Percentiles rank a stretch among this genome's conserved stretches.
phyloP scores from a whole-genome alignment of 768 basidiomycete species.

The Lactarius pseudohatsudake region DNA sequence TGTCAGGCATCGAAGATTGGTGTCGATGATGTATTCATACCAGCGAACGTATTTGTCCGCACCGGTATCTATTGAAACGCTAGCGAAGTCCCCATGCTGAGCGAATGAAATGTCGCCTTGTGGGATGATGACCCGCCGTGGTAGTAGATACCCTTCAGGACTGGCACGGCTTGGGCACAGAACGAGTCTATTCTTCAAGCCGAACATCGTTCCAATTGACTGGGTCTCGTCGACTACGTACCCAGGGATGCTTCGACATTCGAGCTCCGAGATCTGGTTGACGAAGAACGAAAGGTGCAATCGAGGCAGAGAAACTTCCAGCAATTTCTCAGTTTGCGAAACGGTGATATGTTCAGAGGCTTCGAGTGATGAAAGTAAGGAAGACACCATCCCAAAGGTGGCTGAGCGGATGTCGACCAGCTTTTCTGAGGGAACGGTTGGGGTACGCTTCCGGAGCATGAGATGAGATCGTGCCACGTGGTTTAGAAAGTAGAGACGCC shows the following conservation, averaged over 20 bases:
- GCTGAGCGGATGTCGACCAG: conserved; percentile 15
- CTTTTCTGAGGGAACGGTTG: not conserved
- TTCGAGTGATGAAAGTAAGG: conserved; percentile 3
- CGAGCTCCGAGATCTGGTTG: conserved; percentile 34
- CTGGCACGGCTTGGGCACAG: conserved; percentile 3
- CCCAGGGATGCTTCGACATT: conserved; percentile 42
- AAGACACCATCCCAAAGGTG: conserved; percentile 7
- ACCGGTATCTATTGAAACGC: conserved; percentile 8
- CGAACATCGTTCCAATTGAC: conserved; percentile 46
- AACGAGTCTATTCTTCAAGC: conserved; percentile 38
- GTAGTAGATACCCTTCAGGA: not conserved
- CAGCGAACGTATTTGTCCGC: conserved; percentile 25
- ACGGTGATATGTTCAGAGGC: not conserved
- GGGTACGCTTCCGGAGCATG: not conserved
- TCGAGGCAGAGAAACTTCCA: conserved; percentile 40
- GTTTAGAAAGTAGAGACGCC: conserved; percentile 26
- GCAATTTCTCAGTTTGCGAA: not conserved
- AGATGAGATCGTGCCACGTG: not conserved
- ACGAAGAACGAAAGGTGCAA: conserved; percentile 44
- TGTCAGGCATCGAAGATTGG: conserved; percentile 35
- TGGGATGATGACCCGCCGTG: conserved; percentile 19
- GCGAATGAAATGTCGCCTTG: conserved; percentile 7
- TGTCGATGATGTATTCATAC: conserved; percentile 37
- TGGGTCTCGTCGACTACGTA: conserved; percentile 46
- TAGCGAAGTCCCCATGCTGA: not conserved